Conservation (phyloP, 305 asterid genomes). For the Salvia sclarea region DNA sequence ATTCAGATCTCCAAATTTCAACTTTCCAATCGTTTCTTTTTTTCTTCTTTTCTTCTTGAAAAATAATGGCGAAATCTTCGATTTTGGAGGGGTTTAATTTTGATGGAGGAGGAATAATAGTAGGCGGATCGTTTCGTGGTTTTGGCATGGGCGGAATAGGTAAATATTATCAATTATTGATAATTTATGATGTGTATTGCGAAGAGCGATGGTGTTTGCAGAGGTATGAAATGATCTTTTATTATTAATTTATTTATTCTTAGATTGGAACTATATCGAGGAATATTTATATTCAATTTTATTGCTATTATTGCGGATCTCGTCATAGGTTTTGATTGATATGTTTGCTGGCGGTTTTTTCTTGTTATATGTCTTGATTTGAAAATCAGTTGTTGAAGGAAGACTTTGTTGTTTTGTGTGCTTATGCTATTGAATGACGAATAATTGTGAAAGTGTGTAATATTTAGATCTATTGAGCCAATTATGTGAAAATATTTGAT, state of each 20-base stretch:
- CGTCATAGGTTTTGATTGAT: conserved; percentile 1
- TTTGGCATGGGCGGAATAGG: conserved; percentile 40
- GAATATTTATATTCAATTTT: not conserved
- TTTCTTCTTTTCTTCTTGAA: not conserved
- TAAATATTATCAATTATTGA: not conserved
- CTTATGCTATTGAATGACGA: too few relatives aligned
- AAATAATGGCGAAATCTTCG: not conserved
- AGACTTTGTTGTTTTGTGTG: not conserved
- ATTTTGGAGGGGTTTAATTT: conserved; percentile 2
- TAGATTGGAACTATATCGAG: not conserved
- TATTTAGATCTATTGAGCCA: not conserved
- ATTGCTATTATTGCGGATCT: not conserved
- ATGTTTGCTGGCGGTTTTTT: not conserved
- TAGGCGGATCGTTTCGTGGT: not conserved
- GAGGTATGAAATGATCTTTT: conserved; percentile 15
- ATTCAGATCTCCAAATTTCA: not conserved
- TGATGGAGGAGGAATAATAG: not conserved
- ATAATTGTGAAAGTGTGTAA: not conserved
- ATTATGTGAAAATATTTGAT: not conserved
- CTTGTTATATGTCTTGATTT: not conserved
- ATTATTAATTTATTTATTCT: not conserved
- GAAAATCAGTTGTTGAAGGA: not conserved
- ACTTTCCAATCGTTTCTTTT: too few relatives aligned
- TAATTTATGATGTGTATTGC: not conserved
- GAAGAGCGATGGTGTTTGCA: not conserved